These are phyloP conservation scores for Buxus sempervirens DNA, from an alignment of 164 flowering plant species.

Conservation along the genomic window DNA sequence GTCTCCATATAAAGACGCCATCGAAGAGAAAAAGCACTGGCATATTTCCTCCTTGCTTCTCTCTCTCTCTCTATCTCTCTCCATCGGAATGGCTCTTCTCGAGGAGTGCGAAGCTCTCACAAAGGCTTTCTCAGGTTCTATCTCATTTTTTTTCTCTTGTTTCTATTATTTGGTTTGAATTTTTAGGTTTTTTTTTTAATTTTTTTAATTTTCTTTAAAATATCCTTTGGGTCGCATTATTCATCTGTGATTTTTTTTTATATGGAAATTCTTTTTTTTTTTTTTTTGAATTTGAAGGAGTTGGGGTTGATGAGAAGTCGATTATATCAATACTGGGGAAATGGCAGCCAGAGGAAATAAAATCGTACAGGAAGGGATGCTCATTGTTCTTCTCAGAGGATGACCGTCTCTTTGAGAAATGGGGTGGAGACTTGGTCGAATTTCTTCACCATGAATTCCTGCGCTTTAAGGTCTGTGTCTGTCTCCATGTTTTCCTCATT, in stretches of 20 bases:
- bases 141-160: not conserved
- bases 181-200: not conserved
- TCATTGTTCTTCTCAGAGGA: slow-evolving; percentile 46
- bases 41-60: no score
- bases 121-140: slow-evolving; percentile 59
- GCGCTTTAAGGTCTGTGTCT: slow-evolving; percentile 84
- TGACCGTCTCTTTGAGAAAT: slow-evolving; percentile 57
- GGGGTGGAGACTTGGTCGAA: slow-evolving; percentile 39
- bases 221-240: not conserved
- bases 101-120: slow-evolving; percentile 39
- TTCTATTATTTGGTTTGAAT: not conserved
- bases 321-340: slow-evolving; percentile 48
- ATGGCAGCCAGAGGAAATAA: slow-evolving; percentile 50
- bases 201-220: not conserved
- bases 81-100: slow-evolving; percentile 28
- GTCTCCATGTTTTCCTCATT: not conserved
- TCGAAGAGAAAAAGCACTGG: not conserved
- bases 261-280: not conserved
- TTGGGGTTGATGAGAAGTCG: slow-evolving; percentile 74
- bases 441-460: slow-evolving; percentile 56
- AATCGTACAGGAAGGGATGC: slow-evolving; percentile 45
- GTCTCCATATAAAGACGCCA: not conserved
- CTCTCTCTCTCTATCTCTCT: no score
- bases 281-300: slow-evolving; percentile 38
- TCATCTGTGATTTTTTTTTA: no score